Conservation (phyloP, 2,329 filamentous ascomycete species). For the Talaromyces funiculosus region DNA sequence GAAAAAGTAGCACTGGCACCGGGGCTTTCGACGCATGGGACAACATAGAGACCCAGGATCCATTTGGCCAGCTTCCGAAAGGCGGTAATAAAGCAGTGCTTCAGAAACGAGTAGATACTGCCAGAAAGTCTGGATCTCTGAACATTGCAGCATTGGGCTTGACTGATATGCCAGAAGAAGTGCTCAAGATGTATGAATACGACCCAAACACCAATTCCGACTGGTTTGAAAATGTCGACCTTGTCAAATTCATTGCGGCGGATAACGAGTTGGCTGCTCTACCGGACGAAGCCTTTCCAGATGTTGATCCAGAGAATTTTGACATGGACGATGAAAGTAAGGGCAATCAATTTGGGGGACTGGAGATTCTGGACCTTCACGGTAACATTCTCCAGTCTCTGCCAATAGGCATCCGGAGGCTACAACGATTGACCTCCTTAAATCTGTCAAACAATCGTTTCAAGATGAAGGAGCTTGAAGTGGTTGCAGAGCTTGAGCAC, state of each 20-base stretch:
- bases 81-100: conserved; percentile 61
- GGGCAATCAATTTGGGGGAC: conserved; percentile 71
- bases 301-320: conserved; percentile 52
- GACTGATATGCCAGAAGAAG: conserved; percentile 71
- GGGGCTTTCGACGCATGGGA: conserved; percentile 42
- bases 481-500: conserved; percentile 65
- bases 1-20: conserved; percentile 24
- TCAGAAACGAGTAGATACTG: conserved; percentile 64
- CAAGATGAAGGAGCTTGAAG: conserved; percentile 62
- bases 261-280: conserved; percentile 81
- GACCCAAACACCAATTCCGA: conserved; percentile 60
- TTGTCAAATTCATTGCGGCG: conserved; percentile 76
- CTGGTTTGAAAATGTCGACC: conserved; percentile 89
- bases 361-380: conserved; percentile 79
- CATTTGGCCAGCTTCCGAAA: conserved; percentile 57
- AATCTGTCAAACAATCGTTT: conserved; percentile 84
- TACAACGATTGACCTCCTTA: conserved; percentile 69
- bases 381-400: conserved; percentile 70
- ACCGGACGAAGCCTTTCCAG: conserved; percentile 71
- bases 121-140: conserved; percentile 70
- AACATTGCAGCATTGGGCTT: conserved; percentile 84
- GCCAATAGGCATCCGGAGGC: conserved; percentile 67
- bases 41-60: conserved; percentile 34
- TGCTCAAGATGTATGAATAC: conserved; percentile 85
- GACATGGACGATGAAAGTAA: conserved; percentile 60